Conservation (phyloP, 345 rosid species). For the Gynandropsis gynandra region DNA sequence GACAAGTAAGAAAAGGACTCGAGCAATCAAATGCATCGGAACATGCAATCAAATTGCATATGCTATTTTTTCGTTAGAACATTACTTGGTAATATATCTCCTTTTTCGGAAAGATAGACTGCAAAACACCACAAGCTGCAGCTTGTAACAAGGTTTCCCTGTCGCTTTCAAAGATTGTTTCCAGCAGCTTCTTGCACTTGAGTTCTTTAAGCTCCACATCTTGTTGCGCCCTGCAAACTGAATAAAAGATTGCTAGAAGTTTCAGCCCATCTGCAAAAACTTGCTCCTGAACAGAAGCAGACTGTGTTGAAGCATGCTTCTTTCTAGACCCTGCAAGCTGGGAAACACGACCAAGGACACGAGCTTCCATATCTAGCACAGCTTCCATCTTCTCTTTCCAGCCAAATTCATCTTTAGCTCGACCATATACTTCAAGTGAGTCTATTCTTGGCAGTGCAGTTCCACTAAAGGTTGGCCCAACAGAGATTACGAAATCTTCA, state of each 20-base stretch:
- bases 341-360: conserved; percentile 74
- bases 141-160: conserved; percentile 82
- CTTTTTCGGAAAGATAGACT: conserved; percentile 70
- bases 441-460: conserved; percentile 81
- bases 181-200: conserved; percentile 76
- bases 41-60: conserved; percentile 14
- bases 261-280: conserved; percentile 87
- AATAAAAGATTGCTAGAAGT: conserved; percentile 66
- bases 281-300: conserved; percentile 77
- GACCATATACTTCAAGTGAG: conserved; percentile 90
- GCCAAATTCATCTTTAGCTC: conserved; percentile 98
- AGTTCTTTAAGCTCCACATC: conserved; percentile 51
- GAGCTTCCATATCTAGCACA: conserved; percentile 92
- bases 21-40: conserved; percentile 9
- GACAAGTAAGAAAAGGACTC: conserved; percentile 16
- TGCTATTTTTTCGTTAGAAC: conserved; percentile 8
- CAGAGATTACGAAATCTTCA: conserved; percentile 78
- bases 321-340: conserved; percentile 56
- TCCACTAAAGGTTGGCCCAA: conserved; percentile 82
- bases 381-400: conserved; percentile 98
- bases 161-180: conserved; percentile 81
- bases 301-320: conserved; percentile 55
- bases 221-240: conserved; percentile 43
- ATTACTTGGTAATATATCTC: conserved; percentile 82
- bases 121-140: conserved; percentile 86